Base-by-base conservation (phyloP, 2,329 filamentous ascomycete genomes). In the Conoideocrella luteorostrata region DNA sequence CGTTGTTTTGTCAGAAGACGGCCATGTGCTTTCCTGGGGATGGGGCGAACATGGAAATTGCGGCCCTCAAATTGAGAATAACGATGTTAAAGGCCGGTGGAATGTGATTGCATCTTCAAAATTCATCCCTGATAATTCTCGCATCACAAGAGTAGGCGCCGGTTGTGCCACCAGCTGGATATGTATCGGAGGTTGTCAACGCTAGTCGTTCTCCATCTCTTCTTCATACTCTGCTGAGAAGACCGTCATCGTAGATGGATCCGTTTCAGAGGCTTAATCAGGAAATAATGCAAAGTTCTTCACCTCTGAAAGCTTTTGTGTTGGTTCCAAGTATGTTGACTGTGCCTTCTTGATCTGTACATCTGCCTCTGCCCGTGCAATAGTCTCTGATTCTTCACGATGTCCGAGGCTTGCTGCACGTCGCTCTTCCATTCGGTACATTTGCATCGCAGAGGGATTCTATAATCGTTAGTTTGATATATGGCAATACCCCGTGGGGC, bases 21-120 rank as follows among this genome's bases (percentile, higher is more conserved):
- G 79, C 2, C 76, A 82, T 40, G 79, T 95, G 1, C 66, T 94
- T 39, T 78, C 87, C 2, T 97, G 91, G 88, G 93, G 93, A 17
- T 98, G 93, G 93, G 90, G 89, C 2, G 91, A 97, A 65, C 93
- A 98, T 66, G 93, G 93, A 2, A 98, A 98, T 61, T 98, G 93
- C 61, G 93, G 93, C 3, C 77, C 80, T 28, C 70, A 75, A 11
- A 78, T 80, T 48, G 68, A 74, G 15, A 68, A 75, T 48, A 80
- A 79, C 39, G 78, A 86, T 62, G 80, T 89, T 36, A 84, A 82
- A 50, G 83, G 77, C 9, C 72, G 71, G 47, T 87, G 77, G 71
- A 89, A 84, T 57, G 66, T 78, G 46, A 77, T 94, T 56, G 74
- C 75, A 18, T 75, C 80, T 36, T 68, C 70, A 41, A 73, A 71